These are phyloP conservation scores for Sporothrix luriei DNA, from an alignment of 2,329 filamentous ascomycete genomes.

Conservation along the genomic window DNA sequence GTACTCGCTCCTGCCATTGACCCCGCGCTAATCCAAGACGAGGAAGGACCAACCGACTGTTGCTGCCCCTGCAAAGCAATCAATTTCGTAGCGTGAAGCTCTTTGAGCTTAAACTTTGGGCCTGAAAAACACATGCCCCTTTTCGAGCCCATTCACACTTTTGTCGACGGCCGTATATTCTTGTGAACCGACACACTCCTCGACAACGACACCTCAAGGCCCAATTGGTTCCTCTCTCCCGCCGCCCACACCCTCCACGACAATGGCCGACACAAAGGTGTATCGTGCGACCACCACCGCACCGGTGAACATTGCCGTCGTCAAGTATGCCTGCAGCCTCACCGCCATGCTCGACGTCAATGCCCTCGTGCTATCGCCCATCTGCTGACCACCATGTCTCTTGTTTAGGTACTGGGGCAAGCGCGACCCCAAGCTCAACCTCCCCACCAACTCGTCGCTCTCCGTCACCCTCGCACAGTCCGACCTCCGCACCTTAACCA, in stretches of 20 bases:
- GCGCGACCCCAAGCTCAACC: constrained; percentile 88
- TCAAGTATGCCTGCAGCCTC: constrained; percentile 66
- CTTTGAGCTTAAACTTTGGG: constrained; percentile 18
- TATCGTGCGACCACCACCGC: constrained; percentile 95
- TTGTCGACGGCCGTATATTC: neutral
- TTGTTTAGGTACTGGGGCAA: constrained; percentile 84
- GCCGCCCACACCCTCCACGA: too few species aligned
- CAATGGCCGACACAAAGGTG: constrained; percentile 55
- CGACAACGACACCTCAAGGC: neutral
- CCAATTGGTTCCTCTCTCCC: neutral
- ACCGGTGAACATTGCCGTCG: constrained; percentile 96
- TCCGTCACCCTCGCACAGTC: constrained; percentile 93
- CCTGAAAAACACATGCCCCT: constrained; percentile 22
- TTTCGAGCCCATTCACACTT: constrained; percentile 17
- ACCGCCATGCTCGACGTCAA: constrained; percentile 18
- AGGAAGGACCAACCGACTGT: constrained; percentile 9
- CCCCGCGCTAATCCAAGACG: constrained; percentile 31
- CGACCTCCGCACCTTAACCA: constrained; percentile 93
- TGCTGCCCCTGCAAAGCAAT: constrained; percentile 13
- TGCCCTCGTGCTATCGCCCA: neutral
- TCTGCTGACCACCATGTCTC: constrained; percentile 43
- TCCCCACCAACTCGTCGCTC: constrained; percentile 96
- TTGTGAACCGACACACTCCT: neutral
- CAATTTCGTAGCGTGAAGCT: constrained; percentile 20
- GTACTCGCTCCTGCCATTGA: neutral